Evolutionary conservation across 306 rosid genomes (phyloP).

Genomic region (Cucumis sativus): DNA sequence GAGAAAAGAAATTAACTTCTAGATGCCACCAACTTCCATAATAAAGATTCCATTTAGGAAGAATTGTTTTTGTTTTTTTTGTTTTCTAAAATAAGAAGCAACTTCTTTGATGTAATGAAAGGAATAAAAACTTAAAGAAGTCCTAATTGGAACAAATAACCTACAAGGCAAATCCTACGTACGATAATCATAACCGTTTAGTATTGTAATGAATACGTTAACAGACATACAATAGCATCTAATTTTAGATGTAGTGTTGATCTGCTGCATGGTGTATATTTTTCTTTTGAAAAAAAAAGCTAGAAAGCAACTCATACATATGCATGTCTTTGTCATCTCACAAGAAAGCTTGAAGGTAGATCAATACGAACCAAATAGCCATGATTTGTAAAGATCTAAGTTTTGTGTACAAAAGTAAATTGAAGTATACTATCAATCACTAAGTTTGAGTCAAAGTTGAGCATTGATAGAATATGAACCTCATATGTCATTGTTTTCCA

Average conservation of each 20-base stretch:
- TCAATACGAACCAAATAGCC: neutral
- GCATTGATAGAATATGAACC: slow-evolving; percentile 31
- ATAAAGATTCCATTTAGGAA: neutral
- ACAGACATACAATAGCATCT: neutral
- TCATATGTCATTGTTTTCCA: slow-evolving; percentile 95
- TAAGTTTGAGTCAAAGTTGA: neutral
- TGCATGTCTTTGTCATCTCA: neutral
- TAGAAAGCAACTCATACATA: neutral
- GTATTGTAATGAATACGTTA: neutral
- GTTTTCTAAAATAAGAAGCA: no score
- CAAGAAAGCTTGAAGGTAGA: neutral
- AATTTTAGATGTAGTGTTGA: neutral
- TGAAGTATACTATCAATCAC: neutral
- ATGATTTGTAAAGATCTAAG: neutral
- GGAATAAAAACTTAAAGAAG: neutral
- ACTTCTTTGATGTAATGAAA: no score
- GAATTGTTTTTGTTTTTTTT: no score
- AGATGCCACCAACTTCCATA: neutral
- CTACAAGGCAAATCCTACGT: neutral
- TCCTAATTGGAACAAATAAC: neutral
- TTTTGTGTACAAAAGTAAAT: neutral
- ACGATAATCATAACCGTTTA: neutral
- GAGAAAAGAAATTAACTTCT: neutral
- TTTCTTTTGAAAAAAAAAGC: neutral
- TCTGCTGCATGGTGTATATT: neutral